These are phyloP conservation scores for Ceratocystis huliohia DNA, from an alignment of 2,329 filamentous ascomycete species.

Conservation along the genomic window DNA sequence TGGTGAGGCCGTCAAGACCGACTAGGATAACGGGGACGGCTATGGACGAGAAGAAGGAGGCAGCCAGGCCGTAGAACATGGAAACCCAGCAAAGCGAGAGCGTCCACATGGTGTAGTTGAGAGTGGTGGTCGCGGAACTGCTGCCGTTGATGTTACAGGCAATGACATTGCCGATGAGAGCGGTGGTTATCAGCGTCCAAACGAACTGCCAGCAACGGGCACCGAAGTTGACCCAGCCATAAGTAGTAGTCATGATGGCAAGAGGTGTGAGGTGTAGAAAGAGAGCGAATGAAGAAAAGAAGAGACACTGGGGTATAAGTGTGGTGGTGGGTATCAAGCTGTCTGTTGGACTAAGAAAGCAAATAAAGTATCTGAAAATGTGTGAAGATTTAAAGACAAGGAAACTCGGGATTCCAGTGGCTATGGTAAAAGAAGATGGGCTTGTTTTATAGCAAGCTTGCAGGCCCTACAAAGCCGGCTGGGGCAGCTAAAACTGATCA, in stretches of 20 bases:
- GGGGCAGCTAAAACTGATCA: neutral
- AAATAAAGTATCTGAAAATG: too few relatives aligned
- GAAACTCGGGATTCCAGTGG: neutral
- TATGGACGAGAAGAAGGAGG: slow-evolving; percentile 41
- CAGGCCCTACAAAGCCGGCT: neutral
- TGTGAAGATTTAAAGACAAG: neutral
- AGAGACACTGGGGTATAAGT: neutral
- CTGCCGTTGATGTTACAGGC: slow-evolving; percentile 36
- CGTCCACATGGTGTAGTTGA: slow-evolving; percentile 60
- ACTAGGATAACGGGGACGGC: slow-evolving; percentile 41
- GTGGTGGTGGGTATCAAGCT: neutral
- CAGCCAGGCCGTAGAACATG: slow-evolving; percentile 48
- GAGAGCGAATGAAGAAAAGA: neutral
- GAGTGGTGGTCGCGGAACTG: slow-evolving; percentile 33
- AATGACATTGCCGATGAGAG: slow-evolving; percentile 47
- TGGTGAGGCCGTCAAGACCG: slow-evolving; percentile 44
- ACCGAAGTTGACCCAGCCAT: slow-evolving; percentile 31
- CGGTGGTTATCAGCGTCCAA: slow-evolving; percentile 41
- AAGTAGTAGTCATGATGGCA: slow-evolving; percentile 27
- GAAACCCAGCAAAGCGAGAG: slow-evolving; percentile 53
- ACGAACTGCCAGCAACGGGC: slow-evolving; percentile 40
- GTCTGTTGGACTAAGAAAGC: too few relatives aligned
- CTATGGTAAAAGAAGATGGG: neutral
- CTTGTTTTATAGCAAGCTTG: neutral
- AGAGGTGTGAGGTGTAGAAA: neutral